Conservation (phyloP, 2,329 filamentous ascomycete genomes). For the Fusarium euwallaceae region DNA sequence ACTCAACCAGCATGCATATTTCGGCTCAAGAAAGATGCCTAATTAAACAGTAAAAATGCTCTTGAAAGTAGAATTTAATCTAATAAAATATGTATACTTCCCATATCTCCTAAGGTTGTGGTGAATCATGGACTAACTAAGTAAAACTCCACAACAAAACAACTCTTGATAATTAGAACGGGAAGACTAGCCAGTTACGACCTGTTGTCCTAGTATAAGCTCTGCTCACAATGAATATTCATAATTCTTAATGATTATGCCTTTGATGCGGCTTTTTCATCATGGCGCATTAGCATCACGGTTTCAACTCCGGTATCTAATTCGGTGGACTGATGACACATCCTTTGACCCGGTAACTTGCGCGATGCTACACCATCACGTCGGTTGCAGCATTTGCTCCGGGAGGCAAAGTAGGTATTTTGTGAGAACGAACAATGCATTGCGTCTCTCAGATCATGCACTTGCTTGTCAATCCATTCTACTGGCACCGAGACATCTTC, state of each 20-base stretch:
- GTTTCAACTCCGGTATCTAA: background rate
- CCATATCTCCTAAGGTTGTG: background rate
- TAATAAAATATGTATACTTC: background rate
- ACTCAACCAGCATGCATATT: background rate
- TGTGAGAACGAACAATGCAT: background rate
- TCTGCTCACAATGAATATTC: background rate
- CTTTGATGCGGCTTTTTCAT: background rate
- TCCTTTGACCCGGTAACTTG: background rate
- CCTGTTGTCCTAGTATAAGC: fast-evolving
- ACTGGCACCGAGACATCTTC: background rate
- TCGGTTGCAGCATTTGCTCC: background rate
- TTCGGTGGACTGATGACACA: background rate
- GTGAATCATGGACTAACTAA: background rate
- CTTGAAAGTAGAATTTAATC: background rate
- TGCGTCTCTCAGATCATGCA: background rate
- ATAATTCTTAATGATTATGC: background rate
- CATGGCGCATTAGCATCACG: background rate
- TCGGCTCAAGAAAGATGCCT: fast-evolving
- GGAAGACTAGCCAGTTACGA: too few relatives aligned
- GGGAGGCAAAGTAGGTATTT: background rate
- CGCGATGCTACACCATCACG: background rate
- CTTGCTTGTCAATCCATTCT: background rate
- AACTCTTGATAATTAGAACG: fast-evolving
- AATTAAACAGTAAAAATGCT: fast-evolving
- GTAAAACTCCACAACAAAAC: background rate